Evolutionary conservation across 495 filamentous ascomycete species (phyloP).

Genomic region (Haplographium delicatum): DNA sequence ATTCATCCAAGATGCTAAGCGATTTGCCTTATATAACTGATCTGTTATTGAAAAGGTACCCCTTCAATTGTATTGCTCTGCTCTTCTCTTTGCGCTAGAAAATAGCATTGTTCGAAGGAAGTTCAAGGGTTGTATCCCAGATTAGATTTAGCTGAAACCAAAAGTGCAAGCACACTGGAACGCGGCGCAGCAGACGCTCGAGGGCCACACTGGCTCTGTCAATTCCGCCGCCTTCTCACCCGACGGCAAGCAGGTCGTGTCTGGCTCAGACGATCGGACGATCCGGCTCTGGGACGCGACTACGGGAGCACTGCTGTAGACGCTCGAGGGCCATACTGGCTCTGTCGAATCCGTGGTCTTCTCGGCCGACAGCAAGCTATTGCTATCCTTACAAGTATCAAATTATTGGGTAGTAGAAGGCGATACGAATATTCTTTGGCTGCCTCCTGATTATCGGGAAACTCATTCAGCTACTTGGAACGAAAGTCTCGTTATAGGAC

Average conservation of each 20-base stretch:
- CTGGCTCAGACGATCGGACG: too few relatives aligned
- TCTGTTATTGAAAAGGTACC: too few relatives aligned
- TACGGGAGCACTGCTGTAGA: conserved; percentile 3
- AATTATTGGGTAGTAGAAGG: conserved; percentile 17
- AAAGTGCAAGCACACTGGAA: conserved; percentile 20
- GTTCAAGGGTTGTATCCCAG: background rate
- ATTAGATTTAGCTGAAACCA: background rate
- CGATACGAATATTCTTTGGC: conserved; percentile 13
- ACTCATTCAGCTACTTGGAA: conserved; percentile 15
- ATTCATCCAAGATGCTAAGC: background rate
- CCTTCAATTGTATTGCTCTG: conserved; percentile 29
- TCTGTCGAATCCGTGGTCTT: conserved; percentile 27
- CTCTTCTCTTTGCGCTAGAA: conserved; percentile 20
- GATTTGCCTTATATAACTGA: too few relatives aligned
- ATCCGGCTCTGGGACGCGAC: background rate
- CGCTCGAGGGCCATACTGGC: conserved; percentile 23
- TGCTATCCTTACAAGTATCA: conserved; percentile 13
- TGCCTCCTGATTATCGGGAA: conserved; percentile 16
- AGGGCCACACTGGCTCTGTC: too few relatives aligned
- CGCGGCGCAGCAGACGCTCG: too few relatives aligned
- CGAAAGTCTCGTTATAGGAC: conserved; percentile 7
- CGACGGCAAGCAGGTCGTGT: too few relatives aligned
- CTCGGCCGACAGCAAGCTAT: conserved; percentile 27
- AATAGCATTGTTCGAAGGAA: background rate
- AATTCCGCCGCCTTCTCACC: too few relatives aligned